These are phyloP conservation scores for Rutidosis leptorrhynchoides DNA, from an alignment of 129 eudicot genomes.

Conservation along the genomic window DNA sequence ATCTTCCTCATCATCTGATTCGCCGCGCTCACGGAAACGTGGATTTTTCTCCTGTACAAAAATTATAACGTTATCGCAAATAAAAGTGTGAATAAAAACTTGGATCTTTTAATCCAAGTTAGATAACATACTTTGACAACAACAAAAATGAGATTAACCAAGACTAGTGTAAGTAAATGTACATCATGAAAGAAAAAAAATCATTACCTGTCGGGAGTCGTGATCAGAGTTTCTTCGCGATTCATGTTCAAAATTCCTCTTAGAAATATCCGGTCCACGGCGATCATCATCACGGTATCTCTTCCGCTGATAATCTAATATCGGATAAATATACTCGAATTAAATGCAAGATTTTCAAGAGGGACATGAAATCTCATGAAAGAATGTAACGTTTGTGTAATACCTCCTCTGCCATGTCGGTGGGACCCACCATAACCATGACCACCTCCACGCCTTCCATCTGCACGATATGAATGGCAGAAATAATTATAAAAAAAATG, in stretches of 20 bases:
- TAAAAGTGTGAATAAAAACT: background rate
- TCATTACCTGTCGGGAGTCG: slow-evolving; percentile 77
- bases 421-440: slow-evolving; percentile 53
- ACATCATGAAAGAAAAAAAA: background rate
- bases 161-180: background rate
- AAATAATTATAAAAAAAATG: background rate
- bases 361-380: background rate
- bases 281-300: slow-evolving; percentile 88
- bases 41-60: slow-evolving; percentile 93
- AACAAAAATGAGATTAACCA: background rate
- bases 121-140: background rate
- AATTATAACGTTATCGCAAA: background rate
- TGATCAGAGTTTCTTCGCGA: slow-evolving; percentile 69
- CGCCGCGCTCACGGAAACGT: slow-evolving; percentile 92
- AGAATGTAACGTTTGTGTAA: background rate
- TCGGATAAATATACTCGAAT: slow-evolving; percentile 1
- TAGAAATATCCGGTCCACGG: slow-evolving; percentile 50
- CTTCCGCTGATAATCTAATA: slow-evolving; percentile 65
- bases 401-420: slow-evolving; percentile 79
- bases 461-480: slow-evolving; percentile 31
- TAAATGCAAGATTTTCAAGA: background rate
- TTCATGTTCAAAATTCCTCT: slow-evolving; percentile 63
- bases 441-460: slow-evolving; percentile 67
- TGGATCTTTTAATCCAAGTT: background rate
- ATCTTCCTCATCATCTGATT: slow-evolving; percentile 92